Evolutionary conservation across 2,329 filamentous ascomycete species (phyloP), one percentile per base, ranked within the genome.

Genomic region (Celoporthe dispersa): DNA sequence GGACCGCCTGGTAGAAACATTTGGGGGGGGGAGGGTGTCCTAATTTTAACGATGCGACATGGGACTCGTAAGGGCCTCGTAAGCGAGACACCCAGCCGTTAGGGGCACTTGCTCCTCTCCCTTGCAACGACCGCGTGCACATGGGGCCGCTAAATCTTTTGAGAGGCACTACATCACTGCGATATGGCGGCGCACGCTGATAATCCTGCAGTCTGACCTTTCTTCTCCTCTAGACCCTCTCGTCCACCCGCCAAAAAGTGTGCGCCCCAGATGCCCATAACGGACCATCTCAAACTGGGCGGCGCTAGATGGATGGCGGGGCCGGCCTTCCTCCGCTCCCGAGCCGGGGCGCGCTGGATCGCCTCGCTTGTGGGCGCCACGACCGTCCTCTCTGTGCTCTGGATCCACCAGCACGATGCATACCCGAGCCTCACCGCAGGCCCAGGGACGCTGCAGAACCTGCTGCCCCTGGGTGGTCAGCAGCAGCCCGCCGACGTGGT

Each of bases 321-420:
- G 39, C 55, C 51, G 53, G 53, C 55, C 22, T 37, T 61, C 25
- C 35, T 67, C 65, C 65, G 41, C 37, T 67, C 65, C 65, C 65
- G 65, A 6, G 65, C 65, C 39, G 65, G 37, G 28, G 39, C 65
- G n/a, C 53, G 65, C 19, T 60, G 53, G 53, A n/a, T 61, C 53
- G 53, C 39, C 22, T 51, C 53, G 3, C 51, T 59, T 7, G 25
- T 67, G 14, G 65, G 41, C 39, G 39, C 53, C 37, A n/a, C 37
- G 19, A 14, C 60, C 9, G 25, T 67, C 19, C 19, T 67, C 65
- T 67, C 28, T 28, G 16, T 60, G 25, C 51, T 60, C 25, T 67
- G 65, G 65, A 6, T 48, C 5, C 41, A 67, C 39, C 53, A 57
- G 53, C 25, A 57, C 53, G 53, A 33, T 33, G 53, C 53, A 19